These are phyloP conservation scores for Coemansia sp. DNA, from an alignment of 192 early-diverging fungal species.

Conservation along the genomic window DNA sequence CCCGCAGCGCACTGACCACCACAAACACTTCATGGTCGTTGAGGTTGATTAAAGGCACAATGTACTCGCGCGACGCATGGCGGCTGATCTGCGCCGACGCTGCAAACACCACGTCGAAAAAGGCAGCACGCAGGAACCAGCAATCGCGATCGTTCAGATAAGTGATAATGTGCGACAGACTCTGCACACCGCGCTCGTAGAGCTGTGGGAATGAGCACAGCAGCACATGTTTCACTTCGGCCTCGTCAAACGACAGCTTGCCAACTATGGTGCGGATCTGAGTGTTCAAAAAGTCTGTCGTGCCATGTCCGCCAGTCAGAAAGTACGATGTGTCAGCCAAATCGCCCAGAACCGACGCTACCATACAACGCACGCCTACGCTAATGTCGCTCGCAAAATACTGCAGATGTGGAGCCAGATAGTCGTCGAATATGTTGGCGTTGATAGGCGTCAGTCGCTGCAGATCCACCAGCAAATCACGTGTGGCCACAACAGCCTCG, in stretches of 20 bases:
- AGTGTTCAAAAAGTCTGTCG: conserved; percentile 49
- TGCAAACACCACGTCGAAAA: conserved; percentile 91
- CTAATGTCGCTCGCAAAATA: conserved; percentile 70
- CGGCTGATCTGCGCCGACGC: conserved; percentile 86
- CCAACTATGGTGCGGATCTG: conserved; percentile 77
- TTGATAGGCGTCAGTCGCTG: conserved; percentile 77
- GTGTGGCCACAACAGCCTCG: conserved; percentile 33
- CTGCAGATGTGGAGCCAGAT: conserved; percentile 77
- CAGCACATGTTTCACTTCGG: conserved; percentile 81
- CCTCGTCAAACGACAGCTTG: conserved; percentile 75
- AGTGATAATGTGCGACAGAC: conserved; percentile 90
- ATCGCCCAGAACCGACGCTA: conserved; percentile 79
- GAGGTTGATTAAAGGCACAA: conserved; percentile 90
- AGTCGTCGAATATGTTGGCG: conserved; percentile 87
- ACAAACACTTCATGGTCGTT: conserved; percentile 91
- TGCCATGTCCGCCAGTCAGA: conserved; percentile 58
- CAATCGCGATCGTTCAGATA: conserved; percentile 91
- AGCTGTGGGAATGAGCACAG: conserved; percentile 58
- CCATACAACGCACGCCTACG: conserved; percentile 73
- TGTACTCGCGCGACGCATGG: conserved; percentile 85
- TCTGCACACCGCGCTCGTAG: conserved; percentile 44
- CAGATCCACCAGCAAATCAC: conserved; percentile 63
- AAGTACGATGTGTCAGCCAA: conserved; percentile 75
- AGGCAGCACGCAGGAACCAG: conserved; percentile 91
- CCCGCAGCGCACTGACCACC: conserved; percentile 82